Evolutionary conservation across 2,329 filamentous ascomycete genomes (phyloP), one percentile per base, ranked within the genome.

Genomic region (Lachnellula occidentalis): DNA sequence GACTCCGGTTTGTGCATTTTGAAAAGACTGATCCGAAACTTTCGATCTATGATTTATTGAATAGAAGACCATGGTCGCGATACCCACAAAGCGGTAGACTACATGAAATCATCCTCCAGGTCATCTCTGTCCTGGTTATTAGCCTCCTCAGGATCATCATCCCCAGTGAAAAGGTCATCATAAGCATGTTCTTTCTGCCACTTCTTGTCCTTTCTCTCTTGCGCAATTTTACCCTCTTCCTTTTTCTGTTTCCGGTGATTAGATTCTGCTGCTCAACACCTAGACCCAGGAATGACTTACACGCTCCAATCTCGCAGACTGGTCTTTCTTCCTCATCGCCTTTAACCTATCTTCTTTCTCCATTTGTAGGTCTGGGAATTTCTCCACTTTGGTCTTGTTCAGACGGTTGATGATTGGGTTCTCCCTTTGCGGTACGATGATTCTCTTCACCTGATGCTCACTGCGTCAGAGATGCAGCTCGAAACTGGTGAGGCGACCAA

Each of bases 181-280:
- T 99, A 99, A 2, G 92, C 92, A 73, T 99, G 92, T n/a, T 96
- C 91, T 73, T 94, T 94, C 72, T 95, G 90, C 79, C 85, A 95
- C 71, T 95, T 95, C 73, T 92, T 82, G 72, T 95, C 87, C 72
- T 90, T 88, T 61, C 90, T 81, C 75, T 96, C 90, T 71, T 90
- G 86, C 48, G 85, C 81, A 46, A 91, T 70, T 37, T 77, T 76
- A 0, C 82, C 83, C 65, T 94, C 89, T 70, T 92, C 87, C 69
- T 91, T 91, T 72, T 82, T 86, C 87, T 89, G 41, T 15, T 43
- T 12, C 34, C 14, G 9, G 17, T 4, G 3, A 48, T 37, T n/a
- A 46, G 14, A 41, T 22, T n/a, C n/a, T 15, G 15, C 34, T 24
- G 39, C n/a, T 45, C 6, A 6, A 1, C 45, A 22, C 24, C 51